Percentiles rank a stretch among this genome's conserved stretches.
Evolutionary conservation across 176 grass and related monocot species (phyloP).

Genomic region (Puccinellia tenuiflora): DNA sequence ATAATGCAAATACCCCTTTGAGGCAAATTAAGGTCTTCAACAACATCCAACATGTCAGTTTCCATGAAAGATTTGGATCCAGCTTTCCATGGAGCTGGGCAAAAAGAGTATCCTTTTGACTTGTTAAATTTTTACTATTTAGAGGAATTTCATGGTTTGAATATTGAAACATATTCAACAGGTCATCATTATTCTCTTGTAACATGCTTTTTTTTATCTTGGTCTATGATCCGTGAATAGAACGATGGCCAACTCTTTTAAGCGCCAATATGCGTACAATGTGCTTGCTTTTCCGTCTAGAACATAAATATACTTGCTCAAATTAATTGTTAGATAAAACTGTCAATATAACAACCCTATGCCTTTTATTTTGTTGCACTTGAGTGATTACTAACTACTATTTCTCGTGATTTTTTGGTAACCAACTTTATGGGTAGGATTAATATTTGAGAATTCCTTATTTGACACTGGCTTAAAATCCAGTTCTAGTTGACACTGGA

Average conservation of each 20-base stretch:
- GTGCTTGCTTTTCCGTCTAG: background rate
- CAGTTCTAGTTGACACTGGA: no score
- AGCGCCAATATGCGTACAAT: background rate
- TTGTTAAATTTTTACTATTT: background rate
- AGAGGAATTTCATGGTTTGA: background rate
- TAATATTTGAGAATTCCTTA: no score
- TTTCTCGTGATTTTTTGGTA: background rate
- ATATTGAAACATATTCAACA: background rate
- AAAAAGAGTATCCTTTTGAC: conserved; percentile 78
- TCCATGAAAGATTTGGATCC: conserved; percentile 89
- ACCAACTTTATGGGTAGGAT: background rate
- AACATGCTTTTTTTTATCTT: no score
- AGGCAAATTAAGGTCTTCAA: conserved; percentile 41
- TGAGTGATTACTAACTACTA: background rate
- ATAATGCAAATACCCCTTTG: conserved; percentile 31
- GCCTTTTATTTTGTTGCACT: background rate
- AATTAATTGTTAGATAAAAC: background rate
- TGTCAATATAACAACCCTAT: background rate
- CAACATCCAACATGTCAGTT: conserved; percentile 50
- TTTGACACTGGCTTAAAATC: no score
- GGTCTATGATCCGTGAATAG: background rate
- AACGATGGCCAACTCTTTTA: background rate
- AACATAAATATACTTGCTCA: background rate
- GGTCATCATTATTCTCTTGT: background rate
- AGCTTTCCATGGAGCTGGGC: conserved; percentile 65